These are phyloP conservation scores for Cercospora sp. DNA, from an alignment of 2,329 filamentous ascomycete species.

Conservation along the genomic window DNA sequence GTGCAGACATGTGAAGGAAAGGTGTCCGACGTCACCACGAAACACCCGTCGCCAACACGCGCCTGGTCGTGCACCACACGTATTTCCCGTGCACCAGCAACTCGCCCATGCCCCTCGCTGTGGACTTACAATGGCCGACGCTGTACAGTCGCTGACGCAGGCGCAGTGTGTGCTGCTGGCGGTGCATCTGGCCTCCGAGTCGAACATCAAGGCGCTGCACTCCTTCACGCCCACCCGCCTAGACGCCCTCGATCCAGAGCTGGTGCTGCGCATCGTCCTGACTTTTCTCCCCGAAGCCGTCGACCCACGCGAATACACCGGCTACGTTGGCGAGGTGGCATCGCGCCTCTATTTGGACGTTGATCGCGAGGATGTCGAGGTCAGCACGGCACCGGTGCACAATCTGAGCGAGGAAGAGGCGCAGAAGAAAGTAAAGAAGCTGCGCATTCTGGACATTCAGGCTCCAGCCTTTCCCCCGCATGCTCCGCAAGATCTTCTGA, in stretches of 20 bases:
- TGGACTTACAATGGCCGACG: slow-evolving; percentile 18
- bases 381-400: slow-evolving; percentile 60
- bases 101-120: neutral
- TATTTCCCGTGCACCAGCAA: neutral
- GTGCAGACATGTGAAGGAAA: neutral
- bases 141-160: slow-evolving; percentile 54
- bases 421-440: slow-evolving; percentile 61
- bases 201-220: slow-evolving; percentile 63
- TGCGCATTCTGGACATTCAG: slow-evolving; percentile 62
- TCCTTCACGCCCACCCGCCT: slow-evolving; percentile 59
- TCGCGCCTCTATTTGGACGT: slow-evolving; percentile 47
- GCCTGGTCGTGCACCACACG: neutral
- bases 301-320: slow-evolving; percentile 62
- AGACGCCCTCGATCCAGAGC: slow-evolving; percentile 61
- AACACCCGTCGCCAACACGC: neutral
- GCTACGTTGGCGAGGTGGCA: slow-evolving; percentile 60
- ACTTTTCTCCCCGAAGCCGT: slow-evolving; percentile 74
- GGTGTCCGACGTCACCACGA: neutral
- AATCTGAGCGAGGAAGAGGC: slow-evolving; percentile 64
- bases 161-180: slow-evolving; percentile 73
- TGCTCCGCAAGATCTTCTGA: slow-evolving; percentile 56
- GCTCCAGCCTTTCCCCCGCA: slow-evolving; percentile 52
- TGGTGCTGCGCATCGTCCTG: slow-evolving; percentile 71
- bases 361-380: slow-evolving; percentile 43
- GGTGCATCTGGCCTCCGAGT: slow-evolving; percentile 65